Evolutionary conservation across 2,329 filamentous ascomycete genomes (phyloP), one percentile per base, ranked within the genome.

Genomic region (Verruconis gallopava): DNA sequence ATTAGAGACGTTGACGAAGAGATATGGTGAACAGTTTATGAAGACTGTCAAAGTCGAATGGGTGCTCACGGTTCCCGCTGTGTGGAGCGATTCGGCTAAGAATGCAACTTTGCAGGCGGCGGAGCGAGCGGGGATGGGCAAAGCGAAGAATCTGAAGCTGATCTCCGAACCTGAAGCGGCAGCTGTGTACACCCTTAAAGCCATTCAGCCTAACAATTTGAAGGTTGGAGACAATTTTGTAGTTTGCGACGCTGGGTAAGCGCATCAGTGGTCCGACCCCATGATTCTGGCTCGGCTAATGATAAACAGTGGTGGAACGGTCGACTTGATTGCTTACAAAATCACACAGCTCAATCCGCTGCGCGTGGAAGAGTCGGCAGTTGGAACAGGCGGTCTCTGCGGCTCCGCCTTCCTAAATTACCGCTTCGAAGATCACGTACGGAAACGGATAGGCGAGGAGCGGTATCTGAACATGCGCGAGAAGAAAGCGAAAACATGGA

Each of bases 11-110:
- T 66, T 89, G 48, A 81, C 74, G 1, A 68, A 78, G 46, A 68
- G 81, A 37, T 88, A 86, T 54, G 83, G 83, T 51, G 79, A 82
- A 60, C 77, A 76, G 0, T 88, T 89, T 53, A 84, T 88, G 76
- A 72, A 73, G 4, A 75, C 73, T 5, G 86, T 81, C 4, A 77
- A 77, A 51, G 77, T 85, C 30, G 77, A 88, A 47, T 88, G 84
- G 51, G 81, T 89, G 38, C 67, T 91, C 43, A 89, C 83, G 1
- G 84, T 82, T 40, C 84, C 84, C 5, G 84, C 84, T 5, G 81
- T 89, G 5, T 91, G 84, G 84, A 84, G 77, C 18, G 84, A 91
- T 56, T 75, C 80, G 0, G 84, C 83, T n/a, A 89, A 88, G 63
- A 83, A 85, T 57, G 82, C 81, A 4, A 89, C 83, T 2, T 61